A percentile compares a stretch with the other conserved stretches of the same genome.
These are phyloP conservation scores for Globisporangium paddicum DNA, from an alignment of 352 stramenopile genomes.

Conservation along the genomic window DNA sequence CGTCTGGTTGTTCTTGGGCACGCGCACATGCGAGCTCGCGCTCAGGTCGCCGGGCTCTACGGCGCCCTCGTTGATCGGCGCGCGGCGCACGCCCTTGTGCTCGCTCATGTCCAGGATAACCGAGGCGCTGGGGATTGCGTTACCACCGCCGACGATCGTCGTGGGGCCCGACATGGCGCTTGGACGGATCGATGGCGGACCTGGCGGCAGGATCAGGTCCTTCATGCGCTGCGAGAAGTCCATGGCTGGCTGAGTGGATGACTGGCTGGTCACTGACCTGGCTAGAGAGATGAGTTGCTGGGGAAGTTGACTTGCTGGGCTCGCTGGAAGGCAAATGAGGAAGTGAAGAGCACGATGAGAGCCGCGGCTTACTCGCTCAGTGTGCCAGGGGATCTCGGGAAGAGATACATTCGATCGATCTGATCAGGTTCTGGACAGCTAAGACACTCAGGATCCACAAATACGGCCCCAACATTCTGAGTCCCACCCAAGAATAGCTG, in stretches of 20 bases:
- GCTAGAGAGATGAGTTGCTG: background rate
- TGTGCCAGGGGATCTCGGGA: background rate
- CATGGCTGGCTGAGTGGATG: constrained; percentile 19
- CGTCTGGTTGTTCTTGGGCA: constrained; percentile 74
- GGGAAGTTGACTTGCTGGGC: background rate
- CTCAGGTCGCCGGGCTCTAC: constrained; percentile 64
- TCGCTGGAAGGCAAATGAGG: constrained; percentile 9
- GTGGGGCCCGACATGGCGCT: constrained; percentile 26
- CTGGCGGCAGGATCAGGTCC: constrained; percentile 56
- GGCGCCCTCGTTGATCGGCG: constrained; percentile 72
- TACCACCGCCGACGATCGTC: constrained; percentile 27
- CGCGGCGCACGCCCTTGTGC: constrained; percentile 60
- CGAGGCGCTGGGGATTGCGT: constrained; percentile 19
- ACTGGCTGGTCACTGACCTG: background rate
- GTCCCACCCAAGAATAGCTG: background rate
- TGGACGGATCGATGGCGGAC: constrained; percentile 43
- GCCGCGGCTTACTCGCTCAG: background rate
- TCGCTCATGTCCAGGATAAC: constrained; percentile 44
- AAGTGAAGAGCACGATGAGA: background rate
- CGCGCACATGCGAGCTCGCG: constrained; percentile 36
- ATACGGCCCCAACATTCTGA: background rate
- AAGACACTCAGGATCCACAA: background rate
- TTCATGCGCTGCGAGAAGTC: constrained; percentile 77
- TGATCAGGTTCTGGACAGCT: background rate
- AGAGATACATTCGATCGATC: background rate